Conservation (phyloP, 805 yeast genomes). For the Candida adriatica region DNA sequence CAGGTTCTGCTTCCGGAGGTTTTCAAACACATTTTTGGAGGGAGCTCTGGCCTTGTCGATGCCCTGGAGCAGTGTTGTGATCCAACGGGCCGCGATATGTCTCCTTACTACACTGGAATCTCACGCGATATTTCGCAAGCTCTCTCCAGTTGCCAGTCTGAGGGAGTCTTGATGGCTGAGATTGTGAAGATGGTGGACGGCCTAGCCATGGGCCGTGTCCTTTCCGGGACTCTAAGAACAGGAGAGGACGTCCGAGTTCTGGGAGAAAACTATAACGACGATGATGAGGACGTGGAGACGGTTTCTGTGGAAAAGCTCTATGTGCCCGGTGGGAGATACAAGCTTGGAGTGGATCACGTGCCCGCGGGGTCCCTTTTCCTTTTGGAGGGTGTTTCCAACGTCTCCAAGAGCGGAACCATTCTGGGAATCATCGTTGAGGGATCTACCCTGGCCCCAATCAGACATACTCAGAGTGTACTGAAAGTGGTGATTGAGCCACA, state of each 20-base stretch:
- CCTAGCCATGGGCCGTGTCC: slow-evolving; percentile 54
- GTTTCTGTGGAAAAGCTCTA: slow-evolving; percentile 27
- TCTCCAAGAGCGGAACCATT: slow-evolving; percentile 59
- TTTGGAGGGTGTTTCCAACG: slow-evolving; percentile 55
- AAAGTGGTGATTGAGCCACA: slow-evolving; percentile 81
- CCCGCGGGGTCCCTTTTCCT: slow-evolving; percentile 65
- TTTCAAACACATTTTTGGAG: slow-evolving; percentile 47
- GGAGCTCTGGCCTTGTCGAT: slow-evolving; percentile 47
- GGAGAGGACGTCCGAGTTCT: slow-evolving; percentile 46
- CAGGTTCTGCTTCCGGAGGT: slow-evolving; percentile 50
- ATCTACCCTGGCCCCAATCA: slow-evolving; percentile 33
- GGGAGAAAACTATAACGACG: slow-evolving; percentile 47
- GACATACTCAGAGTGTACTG: slow-evolving; percentile 51
- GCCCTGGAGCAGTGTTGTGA: slow-evolving; percentile 32
- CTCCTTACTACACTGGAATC: slow-evolving; percentile 26
- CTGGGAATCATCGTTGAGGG: slow-evolving; percentile 23
- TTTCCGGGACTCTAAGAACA: slow-evolving; percentile 48
- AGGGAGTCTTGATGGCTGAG: slow-evolving; percentile 43
- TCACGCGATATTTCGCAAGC: slow-evolving; percentile 12
- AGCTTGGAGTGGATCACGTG: slow-evolving; percentile 43
- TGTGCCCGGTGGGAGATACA: slow-evolving; percentile 67
- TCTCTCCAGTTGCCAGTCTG: slow-evolving; percentile 28
- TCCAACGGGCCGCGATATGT: slow-evolving; percentile 29
- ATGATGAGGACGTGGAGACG: slow-evolving; percentile 41
- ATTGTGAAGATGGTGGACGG: slow-evolving; percentile 50